Percentiles rank a stretch among this genome's conserved stretches.
These are phyloP conservation scores for Penicillium sp. DNA, from an alignment of 2,329 filamentous ascomycete genomes.

Conservation along the genomic window DNA sequence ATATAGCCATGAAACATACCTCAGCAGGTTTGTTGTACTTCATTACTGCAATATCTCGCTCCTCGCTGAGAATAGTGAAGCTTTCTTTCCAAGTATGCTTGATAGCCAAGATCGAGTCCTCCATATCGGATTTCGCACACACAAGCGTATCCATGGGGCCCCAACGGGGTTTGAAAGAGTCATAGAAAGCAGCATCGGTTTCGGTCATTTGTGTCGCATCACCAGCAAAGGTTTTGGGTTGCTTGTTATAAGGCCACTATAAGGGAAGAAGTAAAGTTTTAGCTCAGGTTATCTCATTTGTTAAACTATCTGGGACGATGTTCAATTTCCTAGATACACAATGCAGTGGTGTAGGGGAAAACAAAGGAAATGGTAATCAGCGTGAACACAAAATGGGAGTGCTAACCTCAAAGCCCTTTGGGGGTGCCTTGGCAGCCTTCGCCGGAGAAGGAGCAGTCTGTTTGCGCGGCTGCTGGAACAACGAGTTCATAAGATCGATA, in stretches of 20 bases:
- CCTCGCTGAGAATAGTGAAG: conserved; percentile 44
- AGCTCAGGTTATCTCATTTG: conserved; percentile 42
- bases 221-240: conserved; percentile 65
- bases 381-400: conserved; percentile 31
- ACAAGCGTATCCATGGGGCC: conserved; percentile 71
- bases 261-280: conserved; percentile 36
- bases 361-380: conserved; percentile 37
- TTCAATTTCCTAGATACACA: conserved; percentile 23
- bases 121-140: conserved; percentile 53
- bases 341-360: conserved; percentile 45
- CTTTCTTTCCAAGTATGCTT: conserved; percentile 54
- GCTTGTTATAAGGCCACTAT: conserved; percentile 86
- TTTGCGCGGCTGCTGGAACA: conserved; percentile 69
- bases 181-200: conserved; percentile 67
- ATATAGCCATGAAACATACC: conserved; percentile 17
- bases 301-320: conserved; percentile 29
- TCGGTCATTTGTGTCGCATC: conserved; percentile 62
- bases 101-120: conserved; percentile 19
- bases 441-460: conserved; percentile 49
- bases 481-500: conserved; percentile 93
- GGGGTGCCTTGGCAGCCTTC: conserved; percentile 56
- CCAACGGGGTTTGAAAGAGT: conserved; percentile 76
- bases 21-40: conserved; percentile 22
- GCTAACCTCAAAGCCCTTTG: conserved; percentile 87
- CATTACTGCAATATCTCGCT: conserved; percentile 34